Base-by-base conservation (phyloP, 2,329 filamentous ascomycete genomes). In the Colletotrichum higginsianum region DNA sequence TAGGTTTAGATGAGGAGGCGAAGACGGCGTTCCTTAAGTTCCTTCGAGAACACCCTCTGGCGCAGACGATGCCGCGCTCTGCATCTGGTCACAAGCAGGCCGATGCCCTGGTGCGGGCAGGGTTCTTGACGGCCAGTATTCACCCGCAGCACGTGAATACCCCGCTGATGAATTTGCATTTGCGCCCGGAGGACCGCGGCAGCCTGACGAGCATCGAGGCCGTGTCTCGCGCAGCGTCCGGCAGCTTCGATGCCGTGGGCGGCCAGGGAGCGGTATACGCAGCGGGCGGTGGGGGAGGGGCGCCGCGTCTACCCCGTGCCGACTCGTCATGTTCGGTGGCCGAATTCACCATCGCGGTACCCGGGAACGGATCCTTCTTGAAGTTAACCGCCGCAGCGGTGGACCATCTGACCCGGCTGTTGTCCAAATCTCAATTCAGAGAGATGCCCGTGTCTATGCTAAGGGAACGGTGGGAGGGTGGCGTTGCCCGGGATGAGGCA, bases 381-480 rank as follows among this genome's bases (percentile, higher is more conserved):
- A 93, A 92, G 79, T 84, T 95, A 3, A 84, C 92, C 0, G 85
- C 88, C 23, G 86, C 85, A 44, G 89, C 90, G 2, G 85, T 93
- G 16, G 85, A 86, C 30, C 92, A 93, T 79, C 81, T 95, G 0
- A 79, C 90, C 1, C 83, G 84, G 7, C 81, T 93, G 42, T 80
- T 95, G 38, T 83, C 82, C 16, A 89, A 88, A 78, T 89, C 88
- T 15, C 86, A 85, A 66, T 90, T 87, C 80, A 86, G 87, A 55
- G 92, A 94, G 80, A 88, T 87, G 42, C 89, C 92, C 1, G 86
- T 92, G 79, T 82, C 83, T 49, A 81, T 90, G 74, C 82, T 95
- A 49, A 84, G 85, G 49, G 92, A 94, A 79, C 87, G 90, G 61
- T 95, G 93, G 89, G 90, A 94, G 74, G 92, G 92, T 15, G 91